Conservation (phyloP, 1,284 basidiomycete species). For the Papiliotrema terrestris region DNA sequence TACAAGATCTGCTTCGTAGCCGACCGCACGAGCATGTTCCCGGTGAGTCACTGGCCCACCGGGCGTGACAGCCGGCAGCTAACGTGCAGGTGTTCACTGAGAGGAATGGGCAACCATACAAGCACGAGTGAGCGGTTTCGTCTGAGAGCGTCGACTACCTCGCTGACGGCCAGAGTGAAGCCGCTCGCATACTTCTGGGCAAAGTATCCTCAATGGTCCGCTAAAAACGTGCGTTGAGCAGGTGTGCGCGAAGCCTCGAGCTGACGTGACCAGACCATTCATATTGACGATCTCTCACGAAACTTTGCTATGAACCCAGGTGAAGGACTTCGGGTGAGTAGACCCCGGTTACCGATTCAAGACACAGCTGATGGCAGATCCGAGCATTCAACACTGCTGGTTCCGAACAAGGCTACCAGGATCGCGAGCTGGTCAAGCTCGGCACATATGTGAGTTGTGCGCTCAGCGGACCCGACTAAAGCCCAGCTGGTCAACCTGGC, state of each 20-base stretch:
- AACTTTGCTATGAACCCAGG: slow-evolving; percentile 84
- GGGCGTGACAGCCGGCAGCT: not conserved
- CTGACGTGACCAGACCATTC: slow-evolving; percentile 57
- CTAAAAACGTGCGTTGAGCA: slow-evolving; percentile 54
- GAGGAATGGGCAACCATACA: slow-evolving; percentile 68
- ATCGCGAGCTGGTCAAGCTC: slow-evolving; percentile 65
- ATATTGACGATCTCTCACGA: slow-evolving; percentile 81
- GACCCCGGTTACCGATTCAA: not conserved
- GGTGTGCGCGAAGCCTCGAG: not conserved
- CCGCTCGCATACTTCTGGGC: slow-evolving; percentile 84
- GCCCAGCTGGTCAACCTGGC: not conserved
- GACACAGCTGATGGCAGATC: slow-evolving; percentile 50
- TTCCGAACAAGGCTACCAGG: slow-evolving; percentile 57
- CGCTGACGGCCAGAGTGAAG: slow-evolving; percentile 57
- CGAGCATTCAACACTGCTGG: slow-evolving; percentile 73
- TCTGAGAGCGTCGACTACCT: not conserved
- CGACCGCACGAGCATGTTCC: slow-evolving; percentile 85
- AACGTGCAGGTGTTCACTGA: slow-evolving; percentile 56
- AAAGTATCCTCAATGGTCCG: slow-evolving; percentile 71
- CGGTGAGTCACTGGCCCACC: slow-evolving; percentile 51
- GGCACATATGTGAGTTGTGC: slow-evolving; percentile 56
- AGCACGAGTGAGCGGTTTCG: slow-evolving; percentile 56
- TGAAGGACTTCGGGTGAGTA: slow-evolving; percentile 64
- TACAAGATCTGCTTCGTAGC: slow-evolving; percentile 66
- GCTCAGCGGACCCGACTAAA: too few species aligned